Percentiles rank a stretch among this genome's conserved stretches.
Conservation (phyloP, 805 yeast species). For the Suhomyces xylopsoci region DNA sequence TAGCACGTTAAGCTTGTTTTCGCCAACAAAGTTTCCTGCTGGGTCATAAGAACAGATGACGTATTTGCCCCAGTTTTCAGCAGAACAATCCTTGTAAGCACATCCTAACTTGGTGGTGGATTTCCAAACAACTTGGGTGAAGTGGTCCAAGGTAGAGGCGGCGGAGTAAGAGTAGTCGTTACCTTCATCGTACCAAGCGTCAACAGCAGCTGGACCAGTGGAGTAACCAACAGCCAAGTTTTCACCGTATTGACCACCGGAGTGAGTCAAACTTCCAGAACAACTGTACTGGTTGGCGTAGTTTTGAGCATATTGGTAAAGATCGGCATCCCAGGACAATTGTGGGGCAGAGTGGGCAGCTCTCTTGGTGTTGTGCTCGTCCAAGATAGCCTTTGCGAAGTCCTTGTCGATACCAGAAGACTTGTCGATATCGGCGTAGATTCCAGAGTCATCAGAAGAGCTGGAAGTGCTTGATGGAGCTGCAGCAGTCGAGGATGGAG, state of each 20-base stretch:
- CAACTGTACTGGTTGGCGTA: slow-evolving; percentile 28
- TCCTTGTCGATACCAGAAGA: slow-evolving; percentile 16
- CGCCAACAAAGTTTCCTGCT: slow-evolving; percentile 66
- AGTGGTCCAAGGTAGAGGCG: slow-evolving; percentile 52
- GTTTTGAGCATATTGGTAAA: slow-evolving; percentile 53
- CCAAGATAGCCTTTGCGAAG: slow-evolving; percentile 48
- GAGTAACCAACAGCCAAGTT: slow-evolving; percentile 27
- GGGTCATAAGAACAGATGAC: slow-evolving; percentile 73
- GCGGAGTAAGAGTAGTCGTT: slow-evolving; percentile 19
- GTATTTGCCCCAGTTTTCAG: slow-evolving; percentile 49
- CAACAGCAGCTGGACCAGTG: slow-evolving; percentile 28
- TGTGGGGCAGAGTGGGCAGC: slow-evolving; percentile 48
- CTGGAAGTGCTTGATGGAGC: slow-evolving; percentile 17
- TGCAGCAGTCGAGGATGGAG: slow-evolving; percentile 14
- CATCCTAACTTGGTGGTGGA: slow-evolving; percentile 64
- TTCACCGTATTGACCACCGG: slow-evolving; percentile 42
- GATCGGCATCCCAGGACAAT: slow-evolving; percentile 53
- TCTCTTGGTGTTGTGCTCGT: slow-evolving; percentile 60
- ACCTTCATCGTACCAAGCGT: slow-evolving; percentile 43
- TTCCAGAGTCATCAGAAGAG: slow-evolving; percentile 12
- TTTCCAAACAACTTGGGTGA: slow-evolving; percentile 79
- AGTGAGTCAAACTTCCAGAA: slow-evolving; percentile 31
- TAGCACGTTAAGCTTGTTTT: slow-evolving; percentile 14
- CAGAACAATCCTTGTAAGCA: slow-evolving; percentile 58
- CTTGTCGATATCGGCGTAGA: slow-evolving; percentile 17